Percentiles rank a stretch among this genome's conserved stretches.
These are phyloP conservation scores for Phyllosticta ampelicida DNA, from an alignment of 2,329 filamentous ascomycete genomes.

Conservation along the genomic window DNA sequence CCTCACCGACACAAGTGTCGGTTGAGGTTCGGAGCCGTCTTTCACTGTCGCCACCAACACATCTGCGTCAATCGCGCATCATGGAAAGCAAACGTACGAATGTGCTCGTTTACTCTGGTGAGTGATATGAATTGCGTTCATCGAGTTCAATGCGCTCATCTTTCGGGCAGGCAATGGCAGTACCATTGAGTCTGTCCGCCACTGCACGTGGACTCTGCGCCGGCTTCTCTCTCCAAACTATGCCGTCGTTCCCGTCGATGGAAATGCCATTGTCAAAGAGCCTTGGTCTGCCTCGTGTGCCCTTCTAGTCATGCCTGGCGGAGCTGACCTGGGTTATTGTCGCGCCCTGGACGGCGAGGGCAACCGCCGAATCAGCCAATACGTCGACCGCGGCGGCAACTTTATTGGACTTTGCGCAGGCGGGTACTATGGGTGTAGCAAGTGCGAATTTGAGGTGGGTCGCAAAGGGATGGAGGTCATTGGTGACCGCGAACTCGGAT, in stretches of 20 bases:
- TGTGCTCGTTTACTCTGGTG: constrained; percentile 86
- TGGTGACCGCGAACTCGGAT: constrained; percentile 71
- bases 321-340: constrained; percentile 89
- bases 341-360: constrained; percentile 76
- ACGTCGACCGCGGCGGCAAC: constrained; percentile 70
- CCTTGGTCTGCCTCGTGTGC: constrained; percentile 84
- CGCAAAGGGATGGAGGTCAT: constrained; percentile 72
- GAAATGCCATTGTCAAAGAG: constrained; percentile 72
- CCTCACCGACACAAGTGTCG: constrained; percentile 10
- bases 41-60: constrained; percentile 18
- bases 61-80: constrained; percentile 12
- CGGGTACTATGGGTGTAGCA: constrained; percentile 73
- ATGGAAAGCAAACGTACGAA: constrained; percentile 70
- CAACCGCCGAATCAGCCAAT: constrained; percentile 74
- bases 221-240: constrained; percentile 82
- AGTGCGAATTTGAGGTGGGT: constrained; percentile 88
- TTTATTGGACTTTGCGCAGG: constrained; percentile 93
- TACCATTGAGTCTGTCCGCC: constrained; percentile 77
- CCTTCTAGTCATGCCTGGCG: constrained; percentile 82
- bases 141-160: constrained; percentile 9
- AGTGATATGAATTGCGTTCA: constrained; percentile 10
- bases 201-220: constrained; percentile 78
- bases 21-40: constrained; percentile 19
- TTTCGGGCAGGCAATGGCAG: constrained; percentile 60
- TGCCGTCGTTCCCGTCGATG: constrained; percentile 76